phyloP scores from a whole-genome alignment of 768 basidiomycete genomes.

The Boletus rubescentipes region DNA sequence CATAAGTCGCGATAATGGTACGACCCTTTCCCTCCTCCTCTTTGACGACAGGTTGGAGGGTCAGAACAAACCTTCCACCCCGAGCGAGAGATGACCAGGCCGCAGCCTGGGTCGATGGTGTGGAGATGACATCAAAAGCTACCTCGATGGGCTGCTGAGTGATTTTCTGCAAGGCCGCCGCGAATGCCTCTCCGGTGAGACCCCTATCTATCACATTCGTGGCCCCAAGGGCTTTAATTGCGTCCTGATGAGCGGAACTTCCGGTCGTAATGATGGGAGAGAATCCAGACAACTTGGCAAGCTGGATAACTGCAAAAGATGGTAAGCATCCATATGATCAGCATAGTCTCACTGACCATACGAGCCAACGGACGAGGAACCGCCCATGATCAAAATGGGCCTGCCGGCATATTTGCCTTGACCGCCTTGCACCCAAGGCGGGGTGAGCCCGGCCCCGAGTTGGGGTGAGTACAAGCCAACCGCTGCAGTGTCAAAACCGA shows the following conservation, averaged over 20 bases:
- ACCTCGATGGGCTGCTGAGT: slow-evolving; percentile 17
- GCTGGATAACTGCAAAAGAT: slow-evolving; percentile 34
- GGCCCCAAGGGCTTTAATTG: slow-evolving; percentile 39
- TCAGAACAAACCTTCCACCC: slow-evolving; percentile 34
- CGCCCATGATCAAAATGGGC: slow-evolving; percentile 50
- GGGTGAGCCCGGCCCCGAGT: slow-evolving; percentile 39
- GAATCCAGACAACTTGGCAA: slow-evolving; percentile 41
- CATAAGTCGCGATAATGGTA: slow-evolving; percentile 21
- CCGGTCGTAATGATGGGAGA: slow-evolving; percentile 43
- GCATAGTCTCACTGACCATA: slow-evolving; percentile 32
- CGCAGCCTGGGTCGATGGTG: slow-evolving; percentile 34
- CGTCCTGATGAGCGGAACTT: slow-evolving; percentile 28
- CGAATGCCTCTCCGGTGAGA: slow-evolving; percentile 13
- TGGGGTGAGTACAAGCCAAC: slow-evolving; percentile 43
- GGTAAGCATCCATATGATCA: neutral
- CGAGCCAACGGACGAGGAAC: slow-evolving; percentile 48
- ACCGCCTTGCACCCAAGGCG: slow-evolving; percentile 35
- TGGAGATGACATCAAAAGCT: slow-evolving; percentile 34
- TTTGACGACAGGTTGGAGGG: slow-evolving; percentile 21
- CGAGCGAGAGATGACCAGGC: slow-evolving; percentile 34
- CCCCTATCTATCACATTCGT: slow-evolving; percentile 40
- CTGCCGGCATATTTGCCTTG: slow-evolving; percentile 38
- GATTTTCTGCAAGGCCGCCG: slow-evolving; percentile 26
- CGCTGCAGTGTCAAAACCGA: slow-evolving; percentile 46
- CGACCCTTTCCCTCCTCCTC: slow-evolving; percentile 25